Percentiles rank a stretch among this genome's conserved stretches.
phyloP scores from a whole-genome alignment of 768 basidiomycete species.

The Psilocybe cubensis region DNA sequence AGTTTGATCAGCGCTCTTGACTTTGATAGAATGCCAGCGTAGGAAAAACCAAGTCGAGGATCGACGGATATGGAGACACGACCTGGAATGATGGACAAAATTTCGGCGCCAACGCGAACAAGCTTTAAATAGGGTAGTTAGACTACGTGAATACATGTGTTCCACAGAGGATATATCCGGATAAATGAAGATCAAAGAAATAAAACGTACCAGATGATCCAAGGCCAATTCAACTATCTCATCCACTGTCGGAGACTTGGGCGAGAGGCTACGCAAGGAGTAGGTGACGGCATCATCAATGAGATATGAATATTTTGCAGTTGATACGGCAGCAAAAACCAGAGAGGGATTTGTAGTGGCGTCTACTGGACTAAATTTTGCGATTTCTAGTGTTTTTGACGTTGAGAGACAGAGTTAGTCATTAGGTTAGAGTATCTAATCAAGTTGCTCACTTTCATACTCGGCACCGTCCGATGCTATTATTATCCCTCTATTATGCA shows the following conservation, averaged over 20 bases:
- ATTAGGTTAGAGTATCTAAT: not conserved
- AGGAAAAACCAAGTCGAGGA: conserved; percentile 34
- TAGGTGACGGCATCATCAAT: conserved; percentile 32
- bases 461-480: conserved; percentile 40
- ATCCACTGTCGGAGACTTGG: conserved; percentile 18
- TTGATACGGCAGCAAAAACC: conserved; percentile 33
- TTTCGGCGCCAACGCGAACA: conserved; percentile 34
- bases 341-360: conserved; percentile 42
- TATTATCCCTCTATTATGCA: conserved; percentile 30
- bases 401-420: not conserved
- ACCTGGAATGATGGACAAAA: conserved; percentile 35
- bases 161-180: not conserved
- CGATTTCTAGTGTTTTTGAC: conserved; percentile 26
- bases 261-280: conserved; percentile 16
- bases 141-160: not conserved
- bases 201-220: conserved; percentile 31
- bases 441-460: conserved; percentile 27
- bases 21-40: conserved; percentile 29
- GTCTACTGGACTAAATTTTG: conserved; percentile 32
- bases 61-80: conserved; percentile 40
- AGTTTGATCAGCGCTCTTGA: conserved; percentile 28
- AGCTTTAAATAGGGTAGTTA: conserved; percentile 24
- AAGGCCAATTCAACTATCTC: conserved; percentile 28
- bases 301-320: conserved; percentile 35
- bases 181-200: not conserved